These are phyloP conservation scores for Beauveria bassiana DNA, from an alignment of 2,329 filamentous ascomycete species.

Conservation along the genomic window DNA sequence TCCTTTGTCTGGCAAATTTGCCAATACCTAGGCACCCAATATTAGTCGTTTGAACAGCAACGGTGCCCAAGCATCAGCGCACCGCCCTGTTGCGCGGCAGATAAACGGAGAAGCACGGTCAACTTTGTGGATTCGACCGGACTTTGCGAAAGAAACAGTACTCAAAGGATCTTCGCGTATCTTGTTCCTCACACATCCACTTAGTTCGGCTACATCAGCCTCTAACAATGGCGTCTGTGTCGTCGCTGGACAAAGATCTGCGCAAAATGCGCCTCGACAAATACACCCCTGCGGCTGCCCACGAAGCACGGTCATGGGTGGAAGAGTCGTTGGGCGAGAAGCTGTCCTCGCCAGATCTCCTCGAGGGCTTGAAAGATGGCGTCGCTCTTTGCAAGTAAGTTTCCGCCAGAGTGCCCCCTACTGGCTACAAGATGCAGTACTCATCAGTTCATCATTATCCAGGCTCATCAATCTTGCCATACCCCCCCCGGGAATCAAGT, in stretches of 20 bases:
- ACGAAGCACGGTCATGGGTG: conserved; percentile 80
- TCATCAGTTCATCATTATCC: conserved; percentile 12
- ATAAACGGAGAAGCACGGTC: not conserved
- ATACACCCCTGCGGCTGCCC: conserved; percentile 85
- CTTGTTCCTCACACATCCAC: not conserved
- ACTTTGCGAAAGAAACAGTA: not conserved
- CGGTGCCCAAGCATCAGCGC: not conserved
- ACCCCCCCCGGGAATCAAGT: conserved; percentile 73
- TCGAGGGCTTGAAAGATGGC: conserved; percentile 84
- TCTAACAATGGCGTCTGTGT: conserved; percentile 75
- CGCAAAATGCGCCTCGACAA: conserved; percentile 85
- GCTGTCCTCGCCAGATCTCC: conserved; percentile 65
- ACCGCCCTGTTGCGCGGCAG: not conserved
- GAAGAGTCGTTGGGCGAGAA: conserved; percentile 70
- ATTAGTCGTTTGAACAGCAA: not conserved
- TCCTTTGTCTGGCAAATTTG: not conserved
- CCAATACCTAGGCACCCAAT: not conserved
- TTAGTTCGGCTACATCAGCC: not conserved
- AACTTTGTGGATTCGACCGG: not conserved
- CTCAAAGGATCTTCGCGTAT: not conserved
- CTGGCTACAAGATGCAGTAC: not conserved
- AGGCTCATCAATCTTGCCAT: conserved; percentile 77
- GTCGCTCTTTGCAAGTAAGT: conserved; percentile 84
- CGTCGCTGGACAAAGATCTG: conserved; percentile 91
- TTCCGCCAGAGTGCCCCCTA: not conserved